Base-by-base conservation (phyloP, 2,329 filamentous ascomycete genomes). In the Botrytis fabae region DNA sequence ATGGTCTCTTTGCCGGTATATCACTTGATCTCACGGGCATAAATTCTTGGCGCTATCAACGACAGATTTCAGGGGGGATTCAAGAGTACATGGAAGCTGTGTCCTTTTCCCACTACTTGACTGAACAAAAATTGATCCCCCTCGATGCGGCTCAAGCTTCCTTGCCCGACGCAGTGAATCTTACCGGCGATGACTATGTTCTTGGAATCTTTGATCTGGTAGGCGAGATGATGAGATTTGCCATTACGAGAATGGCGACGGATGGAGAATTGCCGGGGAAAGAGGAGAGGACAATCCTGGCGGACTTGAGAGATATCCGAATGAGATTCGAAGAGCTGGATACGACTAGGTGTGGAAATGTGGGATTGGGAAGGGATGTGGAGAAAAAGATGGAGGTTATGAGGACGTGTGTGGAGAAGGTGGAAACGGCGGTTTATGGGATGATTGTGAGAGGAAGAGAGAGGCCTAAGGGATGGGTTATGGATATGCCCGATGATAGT, bases 191-290 rank as follows among this genome's bases (percentile, higher is more conserved):
- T 72, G 96, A 99, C 82, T 98, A 97, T 81, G 84, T 97, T 73
- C 91, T 96, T 75, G 96, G 95, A 14, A 83, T 99, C 3, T 98
- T 97, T 80, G 96, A 99, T 82, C 88, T 98, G 77, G 95, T 95
- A 1, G 96, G 96, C 57, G 96, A 99, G 84, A 86, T 98, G 85
- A 99, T 99, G 96, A 89, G 95, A 44, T 98, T 98, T 82, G 94
- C 94, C 0, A 96, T 97, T 69, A 95, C 95, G 9, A 90, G 91
- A 40, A 92, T 97, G 81, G 94, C 94, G 1, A 92, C 94, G 8
- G 91, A 74, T 54, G 80, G 80, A 74, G 77, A 82, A 77, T 81
- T 86, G 75, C 85, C 84, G 6, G 83, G 83, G 44, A 74, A 61
- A 76, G 76, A 81, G 75, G 78, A 84, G 22, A 82, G 89, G 57